Base-by-base conservation (phyloP, 1,139 yeast species). In the Lodderomyces margitis region DNA sequence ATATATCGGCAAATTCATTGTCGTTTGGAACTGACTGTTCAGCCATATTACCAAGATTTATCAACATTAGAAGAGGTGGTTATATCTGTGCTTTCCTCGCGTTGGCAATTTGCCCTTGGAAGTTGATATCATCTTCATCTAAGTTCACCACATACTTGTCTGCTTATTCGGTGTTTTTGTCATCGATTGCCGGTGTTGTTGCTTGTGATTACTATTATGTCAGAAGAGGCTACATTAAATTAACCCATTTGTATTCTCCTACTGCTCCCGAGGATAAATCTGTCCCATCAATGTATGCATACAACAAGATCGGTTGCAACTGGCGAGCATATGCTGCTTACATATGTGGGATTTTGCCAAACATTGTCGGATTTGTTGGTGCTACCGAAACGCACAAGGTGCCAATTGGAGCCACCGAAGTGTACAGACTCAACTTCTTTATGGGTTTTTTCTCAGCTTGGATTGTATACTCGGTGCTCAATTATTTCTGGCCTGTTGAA, bases 1-100 rank as follows among this genome's bases (percentile, higher is more conserved):
- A 89, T 58, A 85, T 89, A 49, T 80, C 94, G 30, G 96, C 96
- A 11, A 89, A 89, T 64, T 83, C 95, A 4, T 70, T 89, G 41
- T 82, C 95, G 4, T 92, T 94, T 41, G 96, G 96, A 58, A 88
- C 95, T 3, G 97, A 89, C 64, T 79, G 87, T 67, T 79, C 96
- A 11, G 95, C 96, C 2, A 59, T 89, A 50, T 61, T 87, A 38
- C 96, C 97, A 30, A 72, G 83, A 46, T 87, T 71, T 62, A 69
- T 89, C 57, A 87, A 83, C 64, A 88, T 69, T 71, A 45, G 95
- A 86, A 80, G 97, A 53, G 85, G 89, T 40, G 83, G 89, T 3
- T 84, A 80, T 56, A 66, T 89, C 42, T 87, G 96, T 70, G 95
- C 95, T 0, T 62, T 70, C 5, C 66, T 88, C 51, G 94, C 94